Percentiles rank a stretch among this genome's conserved stretches.
Conservation (phyloP, 2,329 filamentous ascomycete genomes). For the Aspergillus hiratsukae region DNA sequence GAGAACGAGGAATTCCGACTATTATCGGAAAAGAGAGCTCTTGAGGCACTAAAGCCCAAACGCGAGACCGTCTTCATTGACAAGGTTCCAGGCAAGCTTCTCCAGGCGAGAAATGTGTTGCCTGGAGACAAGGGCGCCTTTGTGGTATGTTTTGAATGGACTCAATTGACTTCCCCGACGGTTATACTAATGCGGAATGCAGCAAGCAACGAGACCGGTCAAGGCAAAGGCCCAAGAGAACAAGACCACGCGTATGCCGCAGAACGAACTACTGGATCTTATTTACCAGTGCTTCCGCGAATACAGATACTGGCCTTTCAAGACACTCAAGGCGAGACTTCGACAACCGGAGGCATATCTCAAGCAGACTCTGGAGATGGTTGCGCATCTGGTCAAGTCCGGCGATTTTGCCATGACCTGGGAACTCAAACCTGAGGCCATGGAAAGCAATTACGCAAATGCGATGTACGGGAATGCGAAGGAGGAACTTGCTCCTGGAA, state of each 20-base stretch:
- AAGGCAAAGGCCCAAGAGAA: slow-evolving; percentile 58
- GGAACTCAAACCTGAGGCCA: slow-evolving; percentile 70
- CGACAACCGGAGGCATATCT: slow-evolving; percentile 92
- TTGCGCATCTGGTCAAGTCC: slow-evolving; percentile 76
- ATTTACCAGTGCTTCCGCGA: slow-evolving; percentile 79
- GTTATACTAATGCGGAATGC: slow-evolving; percentile 20
- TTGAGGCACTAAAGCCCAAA: slow-evolving; percentile 58
- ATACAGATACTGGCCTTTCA: slow-evolving; percentile 93
- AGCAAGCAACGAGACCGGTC: slow-evolving; percentile 52
- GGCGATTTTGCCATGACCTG: slow-evolving; percentile 83
- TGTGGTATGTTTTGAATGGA: slow-evolving; percentile 33
- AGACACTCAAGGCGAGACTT: slow-evolving; percentile 69
- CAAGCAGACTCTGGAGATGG: slow-evolving; percentile 74
- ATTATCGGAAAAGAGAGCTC: slow-evolving; percentile 56
- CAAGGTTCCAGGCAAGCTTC: slow-evolving; percentile 44
- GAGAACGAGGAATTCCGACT: slow-evolving; percentile 65
- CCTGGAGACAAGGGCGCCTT: slow-evolving; percentile 39
- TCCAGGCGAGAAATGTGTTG: slow-evolving; percentile 55
- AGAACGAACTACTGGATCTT: slow-evolving; percentile 80
- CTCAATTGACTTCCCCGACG: background rate
- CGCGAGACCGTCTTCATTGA: slow-evolving; percentile 51
- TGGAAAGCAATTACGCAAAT: slow-evolving; percentile 46
- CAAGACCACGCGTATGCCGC: slow-evolving; percentile 85
- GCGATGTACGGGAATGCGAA: slow-evolving; percentile 46
- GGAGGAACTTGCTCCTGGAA: slow-evolving; percentile 47